A percentile compares a stretch with the other conserved stretches of the same genome.
Evolutionary conservation across 148 eudicot genomes (phyloP).

Genomic region (Salicornia ramosissima): DNA sequence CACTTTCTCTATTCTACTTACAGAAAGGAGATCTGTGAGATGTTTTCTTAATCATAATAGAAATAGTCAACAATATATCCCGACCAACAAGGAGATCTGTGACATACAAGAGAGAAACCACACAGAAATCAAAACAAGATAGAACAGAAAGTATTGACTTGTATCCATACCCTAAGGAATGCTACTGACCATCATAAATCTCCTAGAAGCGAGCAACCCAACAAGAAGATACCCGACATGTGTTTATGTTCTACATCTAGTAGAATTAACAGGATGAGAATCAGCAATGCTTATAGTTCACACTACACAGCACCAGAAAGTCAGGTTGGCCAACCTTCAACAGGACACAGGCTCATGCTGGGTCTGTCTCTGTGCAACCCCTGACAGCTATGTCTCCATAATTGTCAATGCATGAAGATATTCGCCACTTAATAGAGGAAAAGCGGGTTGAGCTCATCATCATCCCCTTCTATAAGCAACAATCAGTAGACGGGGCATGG

Average conservation of each 20-base stretch:
- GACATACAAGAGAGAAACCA: constrained; percentile 66
- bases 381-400: constrained; percentile 69
- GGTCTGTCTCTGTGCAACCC: constrained; percentile 47
- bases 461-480: constrained; percentile 72
- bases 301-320: constrained; percentile 56
- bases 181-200: constrained; percentile 75
- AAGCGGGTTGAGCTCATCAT: constrained; percentile 51
- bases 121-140: constrained; percentile 63
- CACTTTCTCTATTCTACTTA: too few species aligned
- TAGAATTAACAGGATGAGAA: constrained; percentile 53
- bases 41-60: too few species aligned
- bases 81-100: constrained; percentile 57
- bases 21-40: too few species aligned
- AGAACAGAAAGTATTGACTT: constrained; percentile 55
- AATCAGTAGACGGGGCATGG: constrained; percentile 72
- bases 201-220: constrained; percentile 59
- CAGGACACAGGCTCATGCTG: constrained; percentile 56
- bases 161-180: constrained; percentile 63
- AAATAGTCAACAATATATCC: constrained; percentile 59
- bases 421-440: constrained; percentile 56
- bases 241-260: constrained; percentile 53
- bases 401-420: constrained; percentile 68
- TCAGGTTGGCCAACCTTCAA: constrained; percentile 55
- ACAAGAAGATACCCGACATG: constrained; percentile 51
- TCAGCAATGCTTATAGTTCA: constrained; percentile 89